Conservation (phyloP, 441 rosid genomes). For the Syzygium syzygioides region DNA sequence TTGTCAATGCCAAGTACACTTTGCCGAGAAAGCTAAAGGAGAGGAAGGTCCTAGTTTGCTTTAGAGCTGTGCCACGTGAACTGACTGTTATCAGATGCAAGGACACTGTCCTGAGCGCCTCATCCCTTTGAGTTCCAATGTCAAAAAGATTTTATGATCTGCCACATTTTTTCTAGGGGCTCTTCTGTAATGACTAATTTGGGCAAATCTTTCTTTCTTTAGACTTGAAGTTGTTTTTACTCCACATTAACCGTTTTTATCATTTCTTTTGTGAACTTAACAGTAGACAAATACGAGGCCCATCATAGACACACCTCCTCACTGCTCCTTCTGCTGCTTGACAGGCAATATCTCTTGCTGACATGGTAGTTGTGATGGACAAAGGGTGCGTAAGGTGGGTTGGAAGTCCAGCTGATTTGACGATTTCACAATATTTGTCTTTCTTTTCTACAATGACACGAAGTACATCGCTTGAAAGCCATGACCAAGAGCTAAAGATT, state of each 20-base stretch:
- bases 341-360: constrained; percentile 90
- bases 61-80: neutral
- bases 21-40: neutral
- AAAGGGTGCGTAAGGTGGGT: constrained; percentile 75
- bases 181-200: neutral
- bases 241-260: neutral
- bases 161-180: neutral
- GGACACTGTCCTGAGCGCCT: neutral
- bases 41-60: neutral
- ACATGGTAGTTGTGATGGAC: constrained; percentile 76
- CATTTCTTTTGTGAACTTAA: neutral
- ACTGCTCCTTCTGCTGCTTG: neutral
- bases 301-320: neutral
- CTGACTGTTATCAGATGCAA: neutral
- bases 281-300: neutral
- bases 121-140: neutral
- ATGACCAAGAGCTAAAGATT: constrained; percentile 17
- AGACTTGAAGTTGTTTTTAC: neutral
- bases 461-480: constrained; percentile 28
- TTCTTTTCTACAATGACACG: constrained; percentile 41
- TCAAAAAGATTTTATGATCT: neutral
- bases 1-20: neutral
- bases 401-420: constrained; percentile 61
- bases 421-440: constrained; percentile 39
- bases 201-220: neutral